Percentiles rank a stretch among this genome's conserved stretches.
Evolutionary conservation across 495 filamentous ascomycete species (phyloP).

Genomic region (Cenococcum geophilum): DNA sequence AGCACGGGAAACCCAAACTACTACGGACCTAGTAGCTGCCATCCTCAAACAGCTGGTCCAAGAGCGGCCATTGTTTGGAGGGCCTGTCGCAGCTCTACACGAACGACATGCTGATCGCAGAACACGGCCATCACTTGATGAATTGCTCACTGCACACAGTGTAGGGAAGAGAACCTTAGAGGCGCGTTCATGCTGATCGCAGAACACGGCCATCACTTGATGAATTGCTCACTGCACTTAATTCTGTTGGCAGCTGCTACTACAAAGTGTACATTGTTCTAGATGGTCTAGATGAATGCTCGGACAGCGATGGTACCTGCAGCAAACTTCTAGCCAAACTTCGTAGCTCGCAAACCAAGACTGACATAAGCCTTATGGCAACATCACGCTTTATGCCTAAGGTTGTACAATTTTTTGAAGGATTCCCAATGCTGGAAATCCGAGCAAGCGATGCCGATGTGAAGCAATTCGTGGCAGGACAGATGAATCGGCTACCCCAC

Average conservation of each 20-base stretch:
- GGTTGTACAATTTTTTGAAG: constrained; percentile 8
- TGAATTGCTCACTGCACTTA: constrained; percentile 32
- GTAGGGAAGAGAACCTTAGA: too few species aligned
- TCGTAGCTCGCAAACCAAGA: constrained; percentile 30
- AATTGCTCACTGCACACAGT: too few species aligned
- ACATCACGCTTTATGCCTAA: constrained; percentile 15
- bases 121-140: not conserved
- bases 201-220: not conserved
- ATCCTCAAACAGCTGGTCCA: constrained; percentile 40
- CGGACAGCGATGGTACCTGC: constrained; percentile 23
- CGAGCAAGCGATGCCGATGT: constrained; percentile 19
- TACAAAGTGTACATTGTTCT: constrained; percentile 41
- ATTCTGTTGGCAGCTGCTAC: constrained; percentile 24
- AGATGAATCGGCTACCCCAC: constrained; percentile 9
- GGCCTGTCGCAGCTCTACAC: not conserved
- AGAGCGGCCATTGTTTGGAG: not conserved
- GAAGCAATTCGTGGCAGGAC: constrained; percentile 7
- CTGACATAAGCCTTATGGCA: constrained; percentile 20
- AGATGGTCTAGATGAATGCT: constrained; percentile 45
- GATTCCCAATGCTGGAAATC: constrained; percentile 13
- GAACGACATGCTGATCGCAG: not conserved
- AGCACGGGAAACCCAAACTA: constrained; percentile 34
- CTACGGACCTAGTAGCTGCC: constrained; percentile 33
- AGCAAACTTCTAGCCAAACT: constrained; percentile 32
- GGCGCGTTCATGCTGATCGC: not conserved